A percentile compares a stretch with the other conserved stretches of the same genome.
Conservation (phyloP, 108 stramenopile species). For the Conticribra weissflogii region DNA sequence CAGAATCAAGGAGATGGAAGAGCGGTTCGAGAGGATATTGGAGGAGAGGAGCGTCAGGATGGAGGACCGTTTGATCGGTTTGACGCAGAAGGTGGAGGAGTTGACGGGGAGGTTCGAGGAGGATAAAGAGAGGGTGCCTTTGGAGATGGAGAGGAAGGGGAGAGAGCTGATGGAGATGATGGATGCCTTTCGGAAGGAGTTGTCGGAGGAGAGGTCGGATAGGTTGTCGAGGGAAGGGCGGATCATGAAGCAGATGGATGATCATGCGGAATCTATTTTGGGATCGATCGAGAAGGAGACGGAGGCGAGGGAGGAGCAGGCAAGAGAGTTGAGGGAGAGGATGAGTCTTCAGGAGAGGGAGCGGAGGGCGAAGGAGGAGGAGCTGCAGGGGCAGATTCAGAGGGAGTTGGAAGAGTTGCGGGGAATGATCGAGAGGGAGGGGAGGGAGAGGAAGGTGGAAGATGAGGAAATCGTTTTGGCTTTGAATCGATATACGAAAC, state of each 20-base stretch:
- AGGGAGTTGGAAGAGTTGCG: conserved; percentile 74
- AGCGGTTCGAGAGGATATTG: conserved; percentile 54
- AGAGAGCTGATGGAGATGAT: conserved; percentile 62
- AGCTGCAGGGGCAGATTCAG: conserved; percentile 71
- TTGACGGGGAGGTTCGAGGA: conserved; percentile 65
- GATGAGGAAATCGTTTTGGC: conserved; percentile 92
- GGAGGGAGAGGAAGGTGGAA: conserved; percentile 72
- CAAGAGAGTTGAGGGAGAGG: conserved; percentile 63
- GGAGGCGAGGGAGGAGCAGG: conserved; percentile 67
- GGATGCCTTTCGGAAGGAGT: conserved; percentile 59
- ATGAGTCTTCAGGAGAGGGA: conserved; percentile 67
- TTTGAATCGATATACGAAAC: conserved; percentile 87
- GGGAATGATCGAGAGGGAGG: conserved; percentile 71
- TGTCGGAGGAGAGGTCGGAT: conserved; percentile 79
- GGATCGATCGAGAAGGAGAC: conserved; percentile 71
- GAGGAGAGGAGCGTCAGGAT: conserved; percentile 55
- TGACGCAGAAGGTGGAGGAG: conserved; percentile 64
- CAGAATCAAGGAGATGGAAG: conserved; percentile 74
- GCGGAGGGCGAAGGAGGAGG: conserved; percentile 63
- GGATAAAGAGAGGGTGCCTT: conserved; percentile 56
- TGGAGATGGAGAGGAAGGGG: conserved; percentile 53
- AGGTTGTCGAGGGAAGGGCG: conserved; percentile 85
- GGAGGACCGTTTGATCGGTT: conserved; percentile 48
- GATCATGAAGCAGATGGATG: conserved; percentile 88
- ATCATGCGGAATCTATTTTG: conserved; percentile 76